phyloP scores from a whole-genome alignment of 2,329 filamentous ascomycete species.

The Botryotinia globosa region DNA sequence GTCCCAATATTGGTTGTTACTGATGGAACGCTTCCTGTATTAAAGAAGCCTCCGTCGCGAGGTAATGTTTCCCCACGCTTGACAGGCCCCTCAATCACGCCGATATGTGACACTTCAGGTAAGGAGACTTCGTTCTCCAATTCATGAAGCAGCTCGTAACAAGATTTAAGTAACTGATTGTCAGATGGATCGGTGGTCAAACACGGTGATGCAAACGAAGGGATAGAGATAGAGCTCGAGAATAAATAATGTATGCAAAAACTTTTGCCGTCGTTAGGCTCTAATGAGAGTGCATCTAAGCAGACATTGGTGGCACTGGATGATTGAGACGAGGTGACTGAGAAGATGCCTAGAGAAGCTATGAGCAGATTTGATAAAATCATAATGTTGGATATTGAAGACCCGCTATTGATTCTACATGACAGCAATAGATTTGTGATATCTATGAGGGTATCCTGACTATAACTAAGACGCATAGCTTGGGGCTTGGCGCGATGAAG shows the following conservation, averaged over 20 bases:
- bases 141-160: neutral
- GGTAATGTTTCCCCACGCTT: neutral
- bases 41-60: neutral
- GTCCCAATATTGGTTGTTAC: neutral
- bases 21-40: neutral
- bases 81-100: neutral
- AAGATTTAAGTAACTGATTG: neutral
- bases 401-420: neutral
- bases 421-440: neutral
- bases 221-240: neutral
- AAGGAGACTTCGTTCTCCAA: neutral
- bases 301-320: constrained; percentile 3
- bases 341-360: neutral
- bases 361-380: neutral
- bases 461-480: constrained; percentile 7
- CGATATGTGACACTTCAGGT: neutral
- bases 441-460: neutral
- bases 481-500: neutral
- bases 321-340: neutral
- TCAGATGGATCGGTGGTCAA: neutral
- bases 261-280: neutral
- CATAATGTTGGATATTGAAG: constrained; percentile 5
- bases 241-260: constrained; percentile 2
- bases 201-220: constrained; percentile 2
- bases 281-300: constrained; percentile 1